Conservation (phyloP, 768 basidiomycete species). For the Podaxis mareebaensis region DNA sequence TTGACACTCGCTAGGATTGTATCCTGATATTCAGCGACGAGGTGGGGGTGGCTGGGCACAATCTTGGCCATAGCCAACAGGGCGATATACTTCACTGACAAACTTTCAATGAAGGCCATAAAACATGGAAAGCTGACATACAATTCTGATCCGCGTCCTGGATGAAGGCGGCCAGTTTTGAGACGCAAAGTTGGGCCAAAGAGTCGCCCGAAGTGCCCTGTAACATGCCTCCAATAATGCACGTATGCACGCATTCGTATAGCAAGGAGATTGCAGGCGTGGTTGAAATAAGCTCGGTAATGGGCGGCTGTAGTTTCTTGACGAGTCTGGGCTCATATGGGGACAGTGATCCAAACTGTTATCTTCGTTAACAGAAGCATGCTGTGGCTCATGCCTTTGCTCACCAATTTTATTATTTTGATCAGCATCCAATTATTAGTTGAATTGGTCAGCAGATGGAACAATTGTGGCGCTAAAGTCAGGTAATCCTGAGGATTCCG, state of each 20-base stretch:
- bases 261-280: constrained; percentile 94
- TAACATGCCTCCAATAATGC: constrained; percentile 96
- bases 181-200: constrained; percentile 85
- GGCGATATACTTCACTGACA: constrained; percentile 93
- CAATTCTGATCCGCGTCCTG: constrained; percentile 94
- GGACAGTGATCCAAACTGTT: constrained; percentile 88
- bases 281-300: constrained; percentile 93
- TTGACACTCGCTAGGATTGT: constrained; percentile 87
- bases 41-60: constrained; percentile 85
- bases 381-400: not conserved
- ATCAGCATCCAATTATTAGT: constrained; percentile 99
- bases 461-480: constrained; percentile 86
- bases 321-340: constrained; percentile 93
- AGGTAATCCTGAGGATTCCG: constrained; percentile 80
- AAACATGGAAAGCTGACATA: constrained; percentile 42
- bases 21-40: constrained; percentile 90
- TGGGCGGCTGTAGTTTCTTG: constrained; percentile 90
- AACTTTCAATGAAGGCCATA: constrained; percentile 5
- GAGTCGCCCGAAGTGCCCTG: constrained; percentile 74
- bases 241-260: constrained; percentile 98
- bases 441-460: constrained; percentile 89
- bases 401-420: constrained; percentile 94
- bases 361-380: constrained; percentile 5
- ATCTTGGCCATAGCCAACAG: constrained; percentile 95
- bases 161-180: constrained; percentile 90